Conservation (phyloP, 495 filamentous ascomycete genomes). For the Penicillium diatomitis region DNA sequence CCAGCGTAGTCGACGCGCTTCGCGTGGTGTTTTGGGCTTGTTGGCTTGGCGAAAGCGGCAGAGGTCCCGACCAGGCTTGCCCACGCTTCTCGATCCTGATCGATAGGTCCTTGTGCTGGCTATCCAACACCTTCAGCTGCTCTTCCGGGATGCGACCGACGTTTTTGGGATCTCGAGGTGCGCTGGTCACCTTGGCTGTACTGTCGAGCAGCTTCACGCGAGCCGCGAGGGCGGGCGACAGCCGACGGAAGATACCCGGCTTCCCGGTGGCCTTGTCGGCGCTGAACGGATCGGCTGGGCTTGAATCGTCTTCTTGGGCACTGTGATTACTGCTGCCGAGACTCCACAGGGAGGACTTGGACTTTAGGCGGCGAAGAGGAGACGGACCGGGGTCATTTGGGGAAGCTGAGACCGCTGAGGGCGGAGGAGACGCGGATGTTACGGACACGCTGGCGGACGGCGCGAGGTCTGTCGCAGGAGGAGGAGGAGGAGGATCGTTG, state of each 20-base stretch:
- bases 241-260: constrained; percentile 32
- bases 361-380: constrained; percentile 29
- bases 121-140: constrained; percentile 59
- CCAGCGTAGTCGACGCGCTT: constrained; percentile 15
- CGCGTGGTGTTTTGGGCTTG: constrained; percentile 6
- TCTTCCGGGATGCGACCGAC: constrained; percentile 68
- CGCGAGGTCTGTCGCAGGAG: constrained; percentile 22
- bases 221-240: constrained; percentile 65
- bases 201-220: constrained; percentile 64
- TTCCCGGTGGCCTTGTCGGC: constrained; percentile 23
- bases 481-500: constrained; percentile 22
- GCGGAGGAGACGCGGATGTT: constrained; percentile 20
- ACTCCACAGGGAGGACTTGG: constrained; percentile 37
- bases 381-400: constrained; percentile 25
- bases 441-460: constrained; percentile 22
- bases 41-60: constrained; percentile 5
- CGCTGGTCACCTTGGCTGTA: constrained; percentile 40
- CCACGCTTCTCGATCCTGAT: constrained; percentile 49
- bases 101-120: constrained; percentile 49
- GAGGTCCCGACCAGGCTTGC: constrained; percentile 51
- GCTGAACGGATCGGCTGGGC: constrained; percentile 11
- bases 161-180: constrained; percentile 30
- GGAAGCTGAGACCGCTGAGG: constrained; percentile 22
- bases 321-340: constrained; percentile 26
- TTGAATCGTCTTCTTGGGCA: constrained; percentile 21